Evolutionary conservation across 1,139 yeast species (phyloP), one percentile per base, ranked within the genome.

Genomic region (Zygosaccharomyces pseudobailii): DNA sequence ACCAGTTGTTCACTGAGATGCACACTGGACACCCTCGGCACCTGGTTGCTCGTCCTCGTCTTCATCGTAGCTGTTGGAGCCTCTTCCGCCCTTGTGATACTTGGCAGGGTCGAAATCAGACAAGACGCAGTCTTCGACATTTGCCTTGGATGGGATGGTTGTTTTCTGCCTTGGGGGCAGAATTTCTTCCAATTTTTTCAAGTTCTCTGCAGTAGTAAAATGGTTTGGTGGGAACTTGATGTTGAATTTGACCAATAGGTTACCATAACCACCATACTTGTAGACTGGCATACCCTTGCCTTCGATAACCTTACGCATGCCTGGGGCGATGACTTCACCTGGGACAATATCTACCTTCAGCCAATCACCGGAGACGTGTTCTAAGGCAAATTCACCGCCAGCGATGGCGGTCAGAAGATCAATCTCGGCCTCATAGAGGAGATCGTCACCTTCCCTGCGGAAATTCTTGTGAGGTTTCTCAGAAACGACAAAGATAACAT

Each of bases 261-360:
- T 78, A 72, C 94, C 94, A 61, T 70, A 73, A 49, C 87, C 86
- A 61, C 90, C 87, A 63, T 78, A 80, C 73, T 85, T 83, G 66
- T 74, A 80, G 60, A 85, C 70, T 65, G 94, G 94, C 98, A 92
- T 92, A 83, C 99, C 99, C 72, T 90, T 90, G 61, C 84, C 87
- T 61, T 87, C 94, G 57, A 92, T 73, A 48, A 88, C 88, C 72
- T 88, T 89, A 60, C 84, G 73, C 38, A 75, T 69, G 55, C 88
- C 95, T 49, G 97, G 97, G 36, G 90, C 65, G 55, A 94, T 86
- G 52, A 90, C 89, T 72, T 90, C 97, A 68, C 98, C 98, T 46
- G 97, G 94, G 50, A 83, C 74, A 56, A 90, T 81, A 42, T 78
- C 75, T 49, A 89, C 80, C 77, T 89, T 87, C 64, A 92, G 74